These are phyloP conservation scores for Capsicum rhomboideum DNA, from an alignment of 257 asterid genomes.

Conservation along the genomic window DNA sequence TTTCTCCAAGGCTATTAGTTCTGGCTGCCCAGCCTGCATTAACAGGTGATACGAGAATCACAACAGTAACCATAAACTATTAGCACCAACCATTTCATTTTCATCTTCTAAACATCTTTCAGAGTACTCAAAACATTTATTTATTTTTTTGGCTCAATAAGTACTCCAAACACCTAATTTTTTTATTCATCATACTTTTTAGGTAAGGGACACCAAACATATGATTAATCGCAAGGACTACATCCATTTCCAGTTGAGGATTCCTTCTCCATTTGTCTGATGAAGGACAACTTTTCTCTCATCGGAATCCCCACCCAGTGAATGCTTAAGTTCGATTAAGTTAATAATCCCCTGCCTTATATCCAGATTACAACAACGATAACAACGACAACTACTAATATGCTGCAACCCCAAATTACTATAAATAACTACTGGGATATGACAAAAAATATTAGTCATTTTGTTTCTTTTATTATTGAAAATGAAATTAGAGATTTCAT, in stretches of 20 bases:
- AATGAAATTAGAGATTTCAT: background rate
- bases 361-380: background rate
- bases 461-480: background rate
- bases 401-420: background rate
- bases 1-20: slow-evolving; percentile 80
- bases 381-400: background rate
- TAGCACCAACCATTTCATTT: background rate
- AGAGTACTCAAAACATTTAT: background rate
- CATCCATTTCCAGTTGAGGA: background rate
- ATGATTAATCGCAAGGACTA: background rate
- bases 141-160: background rate
- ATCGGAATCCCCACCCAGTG: background rate
- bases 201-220: background rate
- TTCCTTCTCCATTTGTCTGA: background rate
- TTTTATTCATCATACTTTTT: background rate
- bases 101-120: background rate
- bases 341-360: background rate
- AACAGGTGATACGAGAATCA: slow-evolving; percentile 6
- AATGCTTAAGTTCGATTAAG: background rate
- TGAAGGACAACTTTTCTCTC: background rate
- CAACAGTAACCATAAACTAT: background rate
- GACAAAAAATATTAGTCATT: background rate
- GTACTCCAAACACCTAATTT: background rate
- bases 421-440: background rate
- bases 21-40: slow-evolving; percentile 82